A percentile compares a stretch with the other conserved stretches of the same genome.
These are phyloP conservation scores for Dictyostelium capitatum DNA, from an alignment of 78 protist genomes.

Conservation along the genomic window DNA sequence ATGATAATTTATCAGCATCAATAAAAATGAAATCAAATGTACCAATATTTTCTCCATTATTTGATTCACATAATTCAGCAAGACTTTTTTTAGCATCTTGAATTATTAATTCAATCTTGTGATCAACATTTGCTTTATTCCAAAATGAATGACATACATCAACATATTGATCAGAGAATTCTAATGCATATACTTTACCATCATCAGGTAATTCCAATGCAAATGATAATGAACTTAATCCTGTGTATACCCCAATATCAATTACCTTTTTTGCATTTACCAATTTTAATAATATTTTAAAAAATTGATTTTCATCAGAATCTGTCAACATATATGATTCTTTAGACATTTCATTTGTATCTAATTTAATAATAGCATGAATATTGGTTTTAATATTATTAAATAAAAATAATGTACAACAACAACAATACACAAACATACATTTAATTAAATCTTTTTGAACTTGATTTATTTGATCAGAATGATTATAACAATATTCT, in stretches of 20 bases:
- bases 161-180: slow-evolving; percentile 66
- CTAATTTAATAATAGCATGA: neutral
- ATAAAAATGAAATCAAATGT: slow-evolving; percentile 87
- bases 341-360: neutral
- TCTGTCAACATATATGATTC: slow-evolving; percentile 12
- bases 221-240: slow-evolving; percentile 68
- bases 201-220: slow-evolving; percentile 85
- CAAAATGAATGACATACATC: slow-evolving; percentile 20
- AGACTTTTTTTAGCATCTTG: slow-evolving; percentile 78
- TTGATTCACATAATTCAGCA: slow-evolving; percentile 4
- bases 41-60: slow-evolving; percentile 5
- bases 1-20: slow-evolving; percentile 86
- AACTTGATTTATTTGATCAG: neutral
- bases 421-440: neutral
- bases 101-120: slow-evolving; percentile 74
- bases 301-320: slow-evolving; percentile 15
- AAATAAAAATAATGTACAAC: neutral
- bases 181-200: slow-evolving; percentile 74
- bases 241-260: slow-evolving; percentile 86
- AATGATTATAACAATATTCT: neutral
- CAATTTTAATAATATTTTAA: slow-evolving; percentile 14
- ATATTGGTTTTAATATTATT: neutral
- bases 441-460: neutral
- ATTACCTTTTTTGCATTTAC: slow-evolving; percentile 71
- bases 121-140: slow-evolving; percentile 72